Evolutionary conservation across 169 alveolate species (phyloP).

Genomic region (Neospora caninum): DNA sequence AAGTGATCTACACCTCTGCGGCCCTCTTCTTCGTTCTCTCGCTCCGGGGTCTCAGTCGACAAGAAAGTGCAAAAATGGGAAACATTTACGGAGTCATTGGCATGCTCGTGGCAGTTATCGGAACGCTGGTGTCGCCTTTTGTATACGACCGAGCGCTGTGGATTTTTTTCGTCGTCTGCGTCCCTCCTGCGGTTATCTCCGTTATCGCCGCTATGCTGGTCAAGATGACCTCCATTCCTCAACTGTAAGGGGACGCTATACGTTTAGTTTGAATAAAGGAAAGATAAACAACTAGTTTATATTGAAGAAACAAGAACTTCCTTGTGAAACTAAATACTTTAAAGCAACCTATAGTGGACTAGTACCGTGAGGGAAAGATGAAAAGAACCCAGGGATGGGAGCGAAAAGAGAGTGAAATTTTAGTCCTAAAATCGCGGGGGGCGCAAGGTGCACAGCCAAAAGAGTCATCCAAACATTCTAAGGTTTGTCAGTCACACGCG

Average conservation of each 20-base stretch:
- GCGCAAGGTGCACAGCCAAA: too few species aligned
- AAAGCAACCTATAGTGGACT: too few species aligned
- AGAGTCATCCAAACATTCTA: too few species aligned
- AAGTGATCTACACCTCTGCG: constrained; percentile 48
- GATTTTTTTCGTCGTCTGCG: constrained; percentile 9
- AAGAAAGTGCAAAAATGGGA: constrained; percentile 76
- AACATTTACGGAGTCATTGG: constrained; percentile 75
- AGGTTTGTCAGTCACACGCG: too few species aligned
- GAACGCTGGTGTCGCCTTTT: constrained; percentile 66
- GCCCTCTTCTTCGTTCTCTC: constrained; percentile 47
- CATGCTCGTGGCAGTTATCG: constrained; percentile 70
- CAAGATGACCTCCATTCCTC: constrained; percentile 80
- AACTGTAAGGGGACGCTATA: constrained; percentile 60
- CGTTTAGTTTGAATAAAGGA: background rate
- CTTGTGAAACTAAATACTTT: too few species aligned
- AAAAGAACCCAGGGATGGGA: too few species aligned
- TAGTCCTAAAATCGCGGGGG: too few species aligned
- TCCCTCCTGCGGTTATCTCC: background rate
- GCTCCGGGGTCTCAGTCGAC: constrained; percentile 69
- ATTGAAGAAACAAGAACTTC: too few species aligned
- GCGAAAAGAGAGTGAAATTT: too few species aligned
- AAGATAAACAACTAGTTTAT: too few species aligned
- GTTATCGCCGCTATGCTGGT: constrained; percentile 35
- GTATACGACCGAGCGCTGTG: background rate
- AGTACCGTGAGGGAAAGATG: too few species aligned